phyloP scores from a whole-genome alignment of 768 basidiomycete species.

The Termitomyces sp. region DNA sequence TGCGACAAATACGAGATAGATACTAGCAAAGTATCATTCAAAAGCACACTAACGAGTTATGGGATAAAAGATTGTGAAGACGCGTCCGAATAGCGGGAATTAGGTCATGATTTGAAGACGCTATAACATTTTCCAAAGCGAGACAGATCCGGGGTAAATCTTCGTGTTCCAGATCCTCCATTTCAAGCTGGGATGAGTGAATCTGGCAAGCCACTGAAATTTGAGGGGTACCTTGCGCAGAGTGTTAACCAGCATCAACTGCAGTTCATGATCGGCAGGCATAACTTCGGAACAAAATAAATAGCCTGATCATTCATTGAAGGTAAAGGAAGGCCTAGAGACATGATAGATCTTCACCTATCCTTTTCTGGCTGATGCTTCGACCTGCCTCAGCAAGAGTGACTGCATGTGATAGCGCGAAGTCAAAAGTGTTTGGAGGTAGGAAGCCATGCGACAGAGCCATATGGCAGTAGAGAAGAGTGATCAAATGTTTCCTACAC shows the following conservation, averaged over 20 bases:
- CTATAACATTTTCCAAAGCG: conserved; percentile 65
- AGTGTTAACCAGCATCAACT: conserved; percentile 83
- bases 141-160: conserved; percentile 55
- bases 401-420: conserved; percentile 72
- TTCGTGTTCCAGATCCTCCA: conserved; percentile 67
- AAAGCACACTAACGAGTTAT: conserved; percentile 65
- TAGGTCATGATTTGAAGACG: conserved; percentile 56
- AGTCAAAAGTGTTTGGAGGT: conserved; percentile 46
- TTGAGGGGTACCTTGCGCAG: conserved; percentile 59
- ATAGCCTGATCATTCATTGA: conserved; percentile 50
- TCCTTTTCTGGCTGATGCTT: conserved; percentile 56
- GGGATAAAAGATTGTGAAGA: conserved; percentile 59
- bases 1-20: conserved; percentile 6
- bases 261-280: conserved; percentile 60
- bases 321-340: not conserved
- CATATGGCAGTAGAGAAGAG: conserved; percentile 67
- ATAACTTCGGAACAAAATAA: conserved; percentile 73
- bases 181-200: not conserved
- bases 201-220: not conserved
- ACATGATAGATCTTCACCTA: conserved; percentile 38
- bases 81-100: conserved; percentile 72
- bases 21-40: not conserved
- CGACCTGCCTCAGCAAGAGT: conserved; percentile 69
- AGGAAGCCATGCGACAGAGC: conserved; percentile 37
- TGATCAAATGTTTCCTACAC: conserved; percentile 60